These are phyloP conservation scores for Zygoascus sp. DNA, from an alignment of 1,139 yeast species.

Conservation along the genomic window DNA sequence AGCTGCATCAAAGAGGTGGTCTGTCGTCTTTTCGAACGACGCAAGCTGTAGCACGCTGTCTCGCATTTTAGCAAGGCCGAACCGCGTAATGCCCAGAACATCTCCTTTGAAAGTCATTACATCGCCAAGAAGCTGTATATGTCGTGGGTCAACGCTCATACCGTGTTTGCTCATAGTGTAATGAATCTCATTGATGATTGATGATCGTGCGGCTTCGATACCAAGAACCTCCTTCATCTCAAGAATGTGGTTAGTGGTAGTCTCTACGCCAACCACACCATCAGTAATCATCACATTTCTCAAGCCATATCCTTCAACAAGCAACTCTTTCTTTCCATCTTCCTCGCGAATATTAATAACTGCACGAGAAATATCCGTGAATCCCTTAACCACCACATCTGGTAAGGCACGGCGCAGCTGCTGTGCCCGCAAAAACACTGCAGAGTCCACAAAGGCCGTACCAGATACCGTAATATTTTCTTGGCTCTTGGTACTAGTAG, in stretches of 20 bases:
- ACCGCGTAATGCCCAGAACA: slow-evolving; percentile 94
- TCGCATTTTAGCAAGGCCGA: slow-evolving; percentile 97
- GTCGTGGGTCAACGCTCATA: slow-evolving; percentile 99
- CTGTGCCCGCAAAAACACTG: slow-evolving; percentile 84
- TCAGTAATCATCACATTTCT: slow-evolving; percentile 97
- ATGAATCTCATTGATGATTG: slow-evolving; percentile 91
- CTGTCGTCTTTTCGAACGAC: slow-evolving; percentile 96
- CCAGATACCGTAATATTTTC: slow-evolving; percentile 24
- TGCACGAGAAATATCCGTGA: slow-evolving; percentile 87
- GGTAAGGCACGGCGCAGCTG: slow-evolving; percentile 82
- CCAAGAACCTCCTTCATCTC: slow-evolving; percentile 90
- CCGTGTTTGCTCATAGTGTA: slow-evolving; percentile 99
- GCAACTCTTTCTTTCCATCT: slow-evolving; percentile 79
- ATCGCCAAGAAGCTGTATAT: slow-evolving; percentile 93
- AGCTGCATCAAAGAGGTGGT: slow-evolving; percentile 96
- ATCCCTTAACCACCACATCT: slow-evolving; percentile 84
- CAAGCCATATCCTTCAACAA: slow-evolving; percentile 97
- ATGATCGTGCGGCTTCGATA: slow-evolving; percentile 94
- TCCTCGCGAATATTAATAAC: slow-evolving; percentile 86
- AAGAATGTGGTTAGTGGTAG: slow-evolving; percentile 85
- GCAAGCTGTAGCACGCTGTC: slow-evolving; percentile 96
- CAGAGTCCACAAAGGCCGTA: slow-evolving; percentile 46
- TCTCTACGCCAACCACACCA: slow-evolving; percentile 86
- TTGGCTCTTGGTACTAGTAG: slow-evolving; percentile 31
- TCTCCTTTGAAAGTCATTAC: slow-evolving; percentile 99